These are phyloP conservation scores for Russula virescens DNA, from an alignment of 768 basidiomycete genomes.

Conservation along the genomic window DNA sequence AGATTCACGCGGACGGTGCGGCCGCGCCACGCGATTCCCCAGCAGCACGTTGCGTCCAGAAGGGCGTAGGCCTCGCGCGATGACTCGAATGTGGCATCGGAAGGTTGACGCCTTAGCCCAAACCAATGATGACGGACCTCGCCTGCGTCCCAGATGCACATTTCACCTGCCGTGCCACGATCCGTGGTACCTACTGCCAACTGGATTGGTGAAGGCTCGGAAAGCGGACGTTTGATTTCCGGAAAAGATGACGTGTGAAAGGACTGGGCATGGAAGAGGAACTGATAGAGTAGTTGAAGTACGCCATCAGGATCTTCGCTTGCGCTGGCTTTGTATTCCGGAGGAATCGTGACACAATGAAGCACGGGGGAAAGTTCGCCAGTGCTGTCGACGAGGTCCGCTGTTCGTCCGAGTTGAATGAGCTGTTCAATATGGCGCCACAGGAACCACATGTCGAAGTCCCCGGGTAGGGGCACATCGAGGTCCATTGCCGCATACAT, in stretches of 20 bases:
- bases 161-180: constrained; percentile 10
- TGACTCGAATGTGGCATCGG: constrained; percentile 5
- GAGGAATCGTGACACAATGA: not conserved
- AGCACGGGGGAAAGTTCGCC: constrained; percentile 1
- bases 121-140: constrained; percentile 5
- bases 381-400: constrained; percentile 4
- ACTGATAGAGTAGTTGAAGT: constrained; percentile 6
- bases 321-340: not conserved
- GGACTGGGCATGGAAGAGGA: not conserved
- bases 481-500: constrained; percentile 24
- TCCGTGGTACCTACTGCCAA: constrained; percentile 3
- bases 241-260: constrained; percentile 8
- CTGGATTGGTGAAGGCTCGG: constrained; percentile 14
- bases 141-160: constrained; percentile 4
- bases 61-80: constrained; percentile 21
- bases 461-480: constrained; percentile 15
- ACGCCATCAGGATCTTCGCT: constrained; percentile 11
- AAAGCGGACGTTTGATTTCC: constrained; percentile 12
- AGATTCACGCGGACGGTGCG: constrained; percentile 17
- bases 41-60: constrained; percentile 22
- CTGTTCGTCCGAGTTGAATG: constrained; percentile 12
- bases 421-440: constrained; percentile 21
- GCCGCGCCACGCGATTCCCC: constrained; percentile 19
- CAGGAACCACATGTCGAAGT: constrained; percentile 20
- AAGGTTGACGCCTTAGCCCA: constrained; percentile 9